A percentile compares a stretch with the other conserved stretches of the same genome.
Evolutionary conservation across 768 basidiomycete genomes (phyloP).

Genomic region (Xerocomellus dryophilus): DNA sequence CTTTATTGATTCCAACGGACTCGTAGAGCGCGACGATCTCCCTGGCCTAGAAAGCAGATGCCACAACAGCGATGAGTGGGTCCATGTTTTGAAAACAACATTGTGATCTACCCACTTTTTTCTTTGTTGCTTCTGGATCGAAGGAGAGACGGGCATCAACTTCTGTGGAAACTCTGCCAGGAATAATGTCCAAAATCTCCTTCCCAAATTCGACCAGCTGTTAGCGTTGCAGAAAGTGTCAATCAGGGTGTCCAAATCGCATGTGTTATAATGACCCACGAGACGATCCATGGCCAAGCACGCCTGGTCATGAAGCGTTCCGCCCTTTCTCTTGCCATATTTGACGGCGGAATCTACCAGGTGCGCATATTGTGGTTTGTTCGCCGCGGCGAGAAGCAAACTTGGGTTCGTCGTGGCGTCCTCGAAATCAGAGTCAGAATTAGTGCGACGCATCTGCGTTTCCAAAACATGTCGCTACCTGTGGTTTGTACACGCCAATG

Average conservation of each 20-base stretch:
- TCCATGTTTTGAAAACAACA: background rate
- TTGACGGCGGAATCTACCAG: slow-evolving; percentile 71
- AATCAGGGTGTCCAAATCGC: background rate
- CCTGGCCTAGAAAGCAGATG: slow-evolving; percentile 46
- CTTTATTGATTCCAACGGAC: slow-evolving; percentile 81
- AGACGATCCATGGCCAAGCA: slow-evolving; percentile 82
- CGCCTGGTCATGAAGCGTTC: slow-evolving; percentile 67
- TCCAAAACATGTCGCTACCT: slow-evolving; percentile 38
- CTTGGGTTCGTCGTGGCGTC: slow-evolving; percentile 98
- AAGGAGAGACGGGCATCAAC: slow-evolving; percentile 96
- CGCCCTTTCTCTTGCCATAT: slow-evolving; percentile 75
- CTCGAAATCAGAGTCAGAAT: slow-evolving; percentile 37
- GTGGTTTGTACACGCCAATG: slow-evolving; percentile 93
- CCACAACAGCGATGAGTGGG: background rate
- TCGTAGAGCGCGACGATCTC: slow-evolving; percentile 90
- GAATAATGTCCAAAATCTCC: slow-evolving; percentile 88
- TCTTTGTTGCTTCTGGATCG: slow-evolving; percentile 84
- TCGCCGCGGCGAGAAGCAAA: slow-evolving; percentile 84
- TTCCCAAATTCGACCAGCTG: slow-evolving; percentile 95
- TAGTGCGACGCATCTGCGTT: background rate
- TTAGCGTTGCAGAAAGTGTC: background rate
- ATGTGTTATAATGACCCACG: slow-evolving; percentile 41
- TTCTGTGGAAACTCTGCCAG: slow-evolving; percentile 96
- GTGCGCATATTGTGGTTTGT: slow-evolving; percentile 78
- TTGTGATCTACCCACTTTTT: slow-evolving; percentile 48